Conservation (phyloP, 1,284 basidiomycete species). For the Cutaneotrichosporon mucoides region DNA sequence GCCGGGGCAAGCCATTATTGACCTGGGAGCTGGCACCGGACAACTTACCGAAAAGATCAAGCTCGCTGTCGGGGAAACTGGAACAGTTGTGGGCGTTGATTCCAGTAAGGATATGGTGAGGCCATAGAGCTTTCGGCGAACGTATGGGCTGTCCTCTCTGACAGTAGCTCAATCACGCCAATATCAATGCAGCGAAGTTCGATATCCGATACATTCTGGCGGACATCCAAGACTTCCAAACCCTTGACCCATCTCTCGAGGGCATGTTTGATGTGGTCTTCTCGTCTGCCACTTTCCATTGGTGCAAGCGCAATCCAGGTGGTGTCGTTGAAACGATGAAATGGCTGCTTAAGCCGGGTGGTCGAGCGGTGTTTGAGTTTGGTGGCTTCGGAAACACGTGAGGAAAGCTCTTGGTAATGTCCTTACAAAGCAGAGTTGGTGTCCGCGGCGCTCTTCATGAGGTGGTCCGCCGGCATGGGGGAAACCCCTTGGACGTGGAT, state of each 20-base stretch:
- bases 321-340: conserved; percentile 61
- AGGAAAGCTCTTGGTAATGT: conserved; percentile 3
- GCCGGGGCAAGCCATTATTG: conserved; percentile 66
- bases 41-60: conserved; percentile 63
- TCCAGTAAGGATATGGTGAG: conserved; percentile 67
- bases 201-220: conserved; percentile 45
- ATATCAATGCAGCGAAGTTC: conserved; percentile 52
- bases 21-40: conserved; percentile 78
- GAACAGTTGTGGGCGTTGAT: conserved; percentile 65
- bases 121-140: conserved; percentile 1
- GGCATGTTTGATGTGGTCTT: conserved; percentile 57
- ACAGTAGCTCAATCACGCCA: conserved; percentile 59
- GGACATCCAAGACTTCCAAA: conserved; percentile 34
- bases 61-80: conserved; percentile 55
- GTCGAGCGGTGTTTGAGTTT: conserved; percentile 69
- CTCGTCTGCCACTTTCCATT: conserved; percentile 73
- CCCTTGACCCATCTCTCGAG: conserved; percentile 21
- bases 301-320: conserved; percentile 70
- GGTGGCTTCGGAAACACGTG: conserved; percentile 58
- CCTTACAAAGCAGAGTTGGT: conserved; percentile 44
- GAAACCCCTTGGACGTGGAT: conserved; percentile 60
- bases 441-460: conserved; percentile 60
- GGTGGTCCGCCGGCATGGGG: conserved; percentile 56
- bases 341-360: conserved; percentile 62
- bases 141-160: not conserved